Conservation (phyloP, 2,329 filamentous ascomycete genomes). For the Neofusicoccum parvum region DNA sequence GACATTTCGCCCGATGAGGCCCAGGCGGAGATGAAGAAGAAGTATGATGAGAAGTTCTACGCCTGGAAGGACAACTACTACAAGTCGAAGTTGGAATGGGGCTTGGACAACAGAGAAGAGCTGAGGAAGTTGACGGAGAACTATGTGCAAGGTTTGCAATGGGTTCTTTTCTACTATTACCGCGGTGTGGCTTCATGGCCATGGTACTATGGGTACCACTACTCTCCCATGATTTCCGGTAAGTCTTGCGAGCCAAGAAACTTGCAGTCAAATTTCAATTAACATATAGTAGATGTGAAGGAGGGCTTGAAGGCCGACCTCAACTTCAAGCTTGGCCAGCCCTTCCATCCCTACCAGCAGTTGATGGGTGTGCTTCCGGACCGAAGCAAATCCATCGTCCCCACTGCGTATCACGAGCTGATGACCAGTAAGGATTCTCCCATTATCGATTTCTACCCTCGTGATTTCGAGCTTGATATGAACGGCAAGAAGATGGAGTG, state of each 20-base stretch:
- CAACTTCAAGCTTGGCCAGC: conserved; percentile 90
- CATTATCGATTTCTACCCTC: conserved; percentile 96
- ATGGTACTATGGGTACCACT: conserved; percentile 97
- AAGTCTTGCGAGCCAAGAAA: conserved; percentile 27
- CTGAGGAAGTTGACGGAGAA: conserved; percentile 85
- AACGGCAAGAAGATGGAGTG: conserved; percentile 99
- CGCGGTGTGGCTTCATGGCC: conserved; percentile 96
- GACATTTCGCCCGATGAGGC: conserved; percentile 79
- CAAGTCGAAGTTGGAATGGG: conserved; percentile 86
- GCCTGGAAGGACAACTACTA: conserved; percentile 97
- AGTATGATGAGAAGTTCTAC: conserved; percentile 88
- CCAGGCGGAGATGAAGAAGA: conserved; percentile 74
- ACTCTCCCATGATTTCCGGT: conserved; percentile 93
- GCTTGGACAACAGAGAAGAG: conserved; percentile 76
- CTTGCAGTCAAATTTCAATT: background rate
- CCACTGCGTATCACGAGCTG: conserved; percentile 79
- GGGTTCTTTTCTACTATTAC: conserved; percentile 99
- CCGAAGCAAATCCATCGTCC: conserved; percentile 95
- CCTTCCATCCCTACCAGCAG: conserved; percentile 93
- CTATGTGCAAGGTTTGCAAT: conserved; percentile 95
- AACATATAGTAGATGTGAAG: conserved; percentile 67
- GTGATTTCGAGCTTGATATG: conserved; percentile 98
- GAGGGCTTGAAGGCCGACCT: conserved; percentile 85
- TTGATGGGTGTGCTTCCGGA: conserved; percentile 98
- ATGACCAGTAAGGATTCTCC: conserved; percentile 91